A percentile compares a stretch with the other conserved stretches of the same genome.
These are phyloP conservation scores for Aethionema arabicum DNA, from an alignment of 345 rosid genomes.

Conservation along the genomic window DNA sequence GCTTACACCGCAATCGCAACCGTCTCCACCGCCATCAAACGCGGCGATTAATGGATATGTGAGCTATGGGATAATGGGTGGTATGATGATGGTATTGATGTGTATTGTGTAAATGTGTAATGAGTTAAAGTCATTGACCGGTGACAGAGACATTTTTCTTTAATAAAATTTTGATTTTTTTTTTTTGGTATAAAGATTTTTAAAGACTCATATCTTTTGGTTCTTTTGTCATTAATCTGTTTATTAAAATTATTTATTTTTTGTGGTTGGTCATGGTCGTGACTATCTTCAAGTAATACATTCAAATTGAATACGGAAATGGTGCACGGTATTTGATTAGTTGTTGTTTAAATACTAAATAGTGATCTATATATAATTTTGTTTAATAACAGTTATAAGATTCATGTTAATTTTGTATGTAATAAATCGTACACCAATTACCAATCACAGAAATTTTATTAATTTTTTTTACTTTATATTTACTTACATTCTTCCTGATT, in stretches of 20 bases:
- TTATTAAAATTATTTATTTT: background rate
- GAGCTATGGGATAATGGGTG: conserved; percentile 22
- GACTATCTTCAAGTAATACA: background rate
- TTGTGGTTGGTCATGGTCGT: conserved; percentile 1
- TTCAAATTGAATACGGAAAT: background rate
- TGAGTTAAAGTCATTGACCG: conserved; percentile 4
- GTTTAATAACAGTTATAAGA: too few relatives aligned
- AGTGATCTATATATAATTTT: too few relatives aligned
- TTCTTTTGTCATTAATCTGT: background rate
- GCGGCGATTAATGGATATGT: conserved; percentile 10
- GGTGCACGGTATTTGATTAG: too few relatives aligned
- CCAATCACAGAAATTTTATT: too few relatives aligned
- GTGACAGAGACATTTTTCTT: conserved; percentile 7
- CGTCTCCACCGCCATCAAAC: conserved; percentile 10
- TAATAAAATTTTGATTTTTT: background rate
- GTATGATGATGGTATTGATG: conserved; percentile 13
- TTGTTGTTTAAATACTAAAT: too few relatives aligned
- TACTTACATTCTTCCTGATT: too few relatives aligned
- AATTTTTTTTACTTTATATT: too few relatives aligned
- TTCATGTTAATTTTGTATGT: too few relatives aligned
- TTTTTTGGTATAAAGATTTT: conserved; percentile 15
- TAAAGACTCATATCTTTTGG: background rate
- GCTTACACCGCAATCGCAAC: background rate
- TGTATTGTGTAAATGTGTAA: background rate
- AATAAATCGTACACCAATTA: too few relatives aligned